Evolutionary conservation across 192 early-diverging fungal genomes (phyloP).

Genomic region (Coemansia sp.): DNA sequence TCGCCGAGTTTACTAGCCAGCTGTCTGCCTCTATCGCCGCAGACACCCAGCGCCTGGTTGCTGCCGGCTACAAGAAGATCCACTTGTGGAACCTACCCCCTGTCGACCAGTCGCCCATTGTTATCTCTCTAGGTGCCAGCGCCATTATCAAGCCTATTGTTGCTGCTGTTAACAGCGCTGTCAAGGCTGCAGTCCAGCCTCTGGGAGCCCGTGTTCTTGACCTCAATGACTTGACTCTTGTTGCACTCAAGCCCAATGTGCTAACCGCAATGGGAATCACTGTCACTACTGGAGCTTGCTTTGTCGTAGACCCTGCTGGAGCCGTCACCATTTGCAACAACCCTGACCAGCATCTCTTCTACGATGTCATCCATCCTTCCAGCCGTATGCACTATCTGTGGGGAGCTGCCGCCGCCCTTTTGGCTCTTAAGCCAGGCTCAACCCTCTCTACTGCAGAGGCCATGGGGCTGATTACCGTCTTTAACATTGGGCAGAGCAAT

Average conservation of each 20-base stretch:
- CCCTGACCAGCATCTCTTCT: constrained; percentile 11
- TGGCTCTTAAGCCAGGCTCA: not conserved
- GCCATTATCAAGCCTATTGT: constrained; percentile 4
- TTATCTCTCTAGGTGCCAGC: not conserved
- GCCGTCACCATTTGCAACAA: constrained; percentile 9
- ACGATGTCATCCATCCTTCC: constrained; percentile 7
- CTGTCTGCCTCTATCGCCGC: not conserved
- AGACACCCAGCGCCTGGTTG: not conserved
- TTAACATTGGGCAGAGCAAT: constrained; percentile 3
- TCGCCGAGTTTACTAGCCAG: constrained; percentile 1
- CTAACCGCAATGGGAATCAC: constrained; percentile 1
- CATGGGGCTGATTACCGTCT: not conserved
- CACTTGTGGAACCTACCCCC: constrained; percentile 11
- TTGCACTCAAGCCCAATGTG: constrained; percentile 2
- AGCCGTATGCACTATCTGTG: constrained; percentile 9
- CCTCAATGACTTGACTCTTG: not conserved
- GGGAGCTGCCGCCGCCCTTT: constrained; percentile 1
- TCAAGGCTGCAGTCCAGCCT: constrained; percentile 3
- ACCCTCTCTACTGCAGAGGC: not conserved
- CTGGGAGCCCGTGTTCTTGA: constrained; percentile 1
- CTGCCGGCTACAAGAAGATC: constrained; percentile 9
- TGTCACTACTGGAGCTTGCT: not conserved
- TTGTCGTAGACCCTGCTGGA: not conserved
- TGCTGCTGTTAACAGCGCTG: not conserved
- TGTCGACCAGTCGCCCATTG: constrained; percentile 1